Evolutionary conservation across 73 alveolate genomes (phyloP).

Genomic region (Uronychia setigera): DNA sequence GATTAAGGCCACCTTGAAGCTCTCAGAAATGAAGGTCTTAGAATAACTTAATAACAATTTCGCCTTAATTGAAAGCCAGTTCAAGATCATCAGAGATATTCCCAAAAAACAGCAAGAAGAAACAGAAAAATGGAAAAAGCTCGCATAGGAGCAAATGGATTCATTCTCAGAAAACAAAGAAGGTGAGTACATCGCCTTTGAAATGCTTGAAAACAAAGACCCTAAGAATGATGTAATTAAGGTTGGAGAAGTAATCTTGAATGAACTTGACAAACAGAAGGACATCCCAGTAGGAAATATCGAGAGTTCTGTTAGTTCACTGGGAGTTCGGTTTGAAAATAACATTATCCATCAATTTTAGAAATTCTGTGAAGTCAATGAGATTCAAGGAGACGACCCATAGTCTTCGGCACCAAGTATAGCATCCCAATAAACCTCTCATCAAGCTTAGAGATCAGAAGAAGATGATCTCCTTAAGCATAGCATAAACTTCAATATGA

Average conservation of each 20-base stretch:
- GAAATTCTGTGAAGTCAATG: neutral
- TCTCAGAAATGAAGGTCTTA: constrained; percentile 26
- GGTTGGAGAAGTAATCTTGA: constrained; percentile 25
- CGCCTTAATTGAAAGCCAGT: neutral
- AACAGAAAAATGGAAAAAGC: constrained; percentile 12
- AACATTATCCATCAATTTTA: too few relatives aligned
- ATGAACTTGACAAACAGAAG: constrained; percentile 25
- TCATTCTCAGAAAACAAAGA: neutral
- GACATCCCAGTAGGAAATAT: constrained; percentile 22
- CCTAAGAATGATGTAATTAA: constrained; percentile 18
- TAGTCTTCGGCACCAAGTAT: too few relatives aligned
- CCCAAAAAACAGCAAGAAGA: constrained; percentile 12
- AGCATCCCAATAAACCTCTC: too few relatives aligned
- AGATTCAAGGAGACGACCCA: too few relatives aligned
- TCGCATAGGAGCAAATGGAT: constrained; percentile 21
- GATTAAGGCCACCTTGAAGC: constrained; percentile 11
- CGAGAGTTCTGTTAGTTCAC: neutral
- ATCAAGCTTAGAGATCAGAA: too few relatives aligned
- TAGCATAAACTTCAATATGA: too few relatives aligned
- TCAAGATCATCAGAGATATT: neutral
- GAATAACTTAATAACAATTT: constrained; percentile 14
- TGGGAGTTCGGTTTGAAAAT: neutral
- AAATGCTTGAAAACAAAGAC: constrained; percentile 13
- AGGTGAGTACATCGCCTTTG: neutral
- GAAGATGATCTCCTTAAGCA: too few relatives aligned